Percentiles rank a stretch among this genome's conserved stretches.
These are phyloP conservation scores for Cladosporium cucumerinum DNA, from an alignment of 2,329 filamentous ascomycete species.

Conservation along the genomic window DNA sequence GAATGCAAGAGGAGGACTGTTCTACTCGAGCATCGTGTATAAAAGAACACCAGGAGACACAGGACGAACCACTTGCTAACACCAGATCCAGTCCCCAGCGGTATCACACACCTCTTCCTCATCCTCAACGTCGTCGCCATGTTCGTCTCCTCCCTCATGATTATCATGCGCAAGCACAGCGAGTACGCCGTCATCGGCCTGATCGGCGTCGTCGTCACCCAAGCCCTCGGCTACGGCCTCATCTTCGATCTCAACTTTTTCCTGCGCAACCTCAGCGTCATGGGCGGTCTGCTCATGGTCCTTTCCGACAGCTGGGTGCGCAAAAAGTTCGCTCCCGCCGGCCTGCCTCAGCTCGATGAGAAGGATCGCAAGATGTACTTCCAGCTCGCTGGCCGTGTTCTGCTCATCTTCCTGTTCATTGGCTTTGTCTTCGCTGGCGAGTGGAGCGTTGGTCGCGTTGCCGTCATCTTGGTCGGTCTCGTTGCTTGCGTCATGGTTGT, in stretches of 20 bases:
- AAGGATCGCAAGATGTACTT: slow-evolving; percentile 99
- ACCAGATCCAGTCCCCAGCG: slow-evolving; percentile 66
- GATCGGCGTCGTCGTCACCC: slow-evolving; percentile 83
- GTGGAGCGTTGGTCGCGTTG: slow-evolving; percentile 84
- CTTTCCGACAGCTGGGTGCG: slow-evolving; percentile 96
- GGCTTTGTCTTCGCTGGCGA: slow-evolving; percentile 94
- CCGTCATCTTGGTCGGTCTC: slow-evolving; percentile 80
- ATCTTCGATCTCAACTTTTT: slow-evolving; percentile 99
- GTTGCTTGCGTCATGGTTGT: slow-evolving; percentile 97
- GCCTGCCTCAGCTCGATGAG: slow-evolving; percentile 89
- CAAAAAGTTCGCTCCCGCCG: slow-evolving; percentile 95
- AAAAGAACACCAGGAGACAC: background rate
- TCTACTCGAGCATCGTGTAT: background rate
- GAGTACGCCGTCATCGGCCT: slow-evolving; percentile 90
- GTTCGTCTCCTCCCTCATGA: slow-evolving; percentile 73
- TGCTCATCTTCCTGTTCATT: slow-evolving; percentile 95
- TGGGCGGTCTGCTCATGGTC: slow-evolving; percentile 96
- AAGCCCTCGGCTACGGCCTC: slow-evolving; percentile 93
- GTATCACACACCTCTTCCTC: slow-evolving; percentile 89
- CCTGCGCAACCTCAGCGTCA: slow-evolving; percentile 95
- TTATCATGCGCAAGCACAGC: slow-evolving; percentile 88
- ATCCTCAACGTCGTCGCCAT: slow-evolving; percentile 87
- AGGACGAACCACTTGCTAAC: slow-evolving; percentile 11
- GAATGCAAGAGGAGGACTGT: background rate
- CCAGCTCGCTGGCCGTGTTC: slow-evolving; percentile 90